A percentile compares a stretch with the other conserved stretches of the same genome.
These are phyloP conservation scores for Pythium periplocum DNA, from an alignment of 352 stramenopile species.

Conservation along the genomic window DNA sequence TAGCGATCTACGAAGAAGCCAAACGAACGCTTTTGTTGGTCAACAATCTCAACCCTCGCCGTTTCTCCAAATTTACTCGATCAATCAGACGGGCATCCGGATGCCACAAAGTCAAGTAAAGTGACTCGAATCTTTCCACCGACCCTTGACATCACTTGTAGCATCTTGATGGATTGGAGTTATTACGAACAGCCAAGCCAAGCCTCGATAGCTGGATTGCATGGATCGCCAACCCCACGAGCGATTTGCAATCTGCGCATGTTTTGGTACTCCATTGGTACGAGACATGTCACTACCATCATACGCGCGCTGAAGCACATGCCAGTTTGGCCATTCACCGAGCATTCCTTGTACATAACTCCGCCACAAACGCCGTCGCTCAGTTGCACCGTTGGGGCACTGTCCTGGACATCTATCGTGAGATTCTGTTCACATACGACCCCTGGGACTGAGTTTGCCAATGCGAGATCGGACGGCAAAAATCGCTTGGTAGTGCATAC, in stretches of 20 bases:
- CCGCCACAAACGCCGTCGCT: slow-evolving; percentile 11
- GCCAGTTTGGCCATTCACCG: neutral
- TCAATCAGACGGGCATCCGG: no score
- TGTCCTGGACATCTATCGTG: slow-evolving; percentile 9
- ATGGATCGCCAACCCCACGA: slow-evolving; percentile 6
- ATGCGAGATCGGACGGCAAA: neutral
- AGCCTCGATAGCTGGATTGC: slow-evolving; percentile 7
- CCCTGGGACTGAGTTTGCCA: neutral
- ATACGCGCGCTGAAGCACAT: slow-evolving; percentile 22
- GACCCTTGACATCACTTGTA: slow-evolving; percentile 1
- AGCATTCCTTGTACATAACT: slow-evolving; percentile 16
- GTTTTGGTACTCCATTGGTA: slow-evolving; percentile 3
- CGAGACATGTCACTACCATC: slow-evolving; percentile 11
- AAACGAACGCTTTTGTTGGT: no score
- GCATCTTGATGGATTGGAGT: neutral
- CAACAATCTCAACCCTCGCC: no score
- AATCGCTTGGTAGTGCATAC: slow-evolving; percentile 4
- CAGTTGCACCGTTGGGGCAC: neutral
- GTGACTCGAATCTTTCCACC: neutral
- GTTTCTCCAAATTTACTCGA: no score
- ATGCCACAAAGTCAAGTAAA: no score
- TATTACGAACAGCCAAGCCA: slow-evolving; percentile 10
- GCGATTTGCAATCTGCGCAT: slow-evolving; percentile 16
- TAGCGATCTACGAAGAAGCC: no score
- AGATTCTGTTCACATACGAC: slow-evolving; percentile 2